Evolutionary conservation across 805 yeast species (phyloP).

Genomic region (Debaryomyces maramus): DNA sequence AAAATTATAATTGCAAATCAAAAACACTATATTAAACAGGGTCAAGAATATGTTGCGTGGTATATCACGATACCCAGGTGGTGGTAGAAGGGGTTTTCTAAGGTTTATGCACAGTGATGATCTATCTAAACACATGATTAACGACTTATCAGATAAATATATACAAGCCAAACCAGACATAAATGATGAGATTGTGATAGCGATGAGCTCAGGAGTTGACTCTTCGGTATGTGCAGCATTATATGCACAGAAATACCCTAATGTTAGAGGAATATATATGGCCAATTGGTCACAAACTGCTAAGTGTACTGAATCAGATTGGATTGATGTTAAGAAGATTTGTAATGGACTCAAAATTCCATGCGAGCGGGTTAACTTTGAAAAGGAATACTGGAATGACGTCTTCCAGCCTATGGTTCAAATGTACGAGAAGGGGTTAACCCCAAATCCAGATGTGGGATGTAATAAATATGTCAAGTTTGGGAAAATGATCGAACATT

Average conservation of each 20-base stretch:
- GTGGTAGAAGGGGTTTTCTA: too few species aligned
- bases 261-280: constrained; percentile 87
- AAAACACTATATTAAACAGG: neutral
- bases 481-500: constrained; percentile 67
- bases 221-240: constrained; percentile 84
- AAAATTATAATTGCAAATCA: neutral
- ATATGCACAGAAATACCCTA: constrained; percentile 51
- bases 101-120: neutral
- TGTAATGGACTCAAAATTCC: constrained; percentile 63
- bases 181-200: constrained; percentile 69
- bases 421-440: constrained; percentile 65
- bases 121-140: neutral
- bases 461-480: constrained; percentile 87
- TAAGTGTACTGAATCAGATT: constrained; percentile 80
- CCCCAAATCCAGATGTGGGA: constrained; percentile 94
- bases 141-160: constrained; percentile 11
- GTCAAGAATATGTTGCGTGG: neutral
- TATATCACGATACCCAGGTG: too few species aligned
- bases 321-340: constrained; percentile 77
- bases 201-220: constrained; percentile 97
- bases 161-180: constrained; percentile 46
- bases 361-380: constrained; percentile 78
- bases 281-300: constrained; percentile 79
- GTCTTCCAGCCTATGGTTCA: constrained; percentile 92
- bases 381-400: constrained; percentile 86